Evolutionary conservation across 2,329 filamentous ascomycete genomes (phyloP), one percentile per base, ranked within the genome.

Genomic region (Pestalotiopsis sp.): DNA sequence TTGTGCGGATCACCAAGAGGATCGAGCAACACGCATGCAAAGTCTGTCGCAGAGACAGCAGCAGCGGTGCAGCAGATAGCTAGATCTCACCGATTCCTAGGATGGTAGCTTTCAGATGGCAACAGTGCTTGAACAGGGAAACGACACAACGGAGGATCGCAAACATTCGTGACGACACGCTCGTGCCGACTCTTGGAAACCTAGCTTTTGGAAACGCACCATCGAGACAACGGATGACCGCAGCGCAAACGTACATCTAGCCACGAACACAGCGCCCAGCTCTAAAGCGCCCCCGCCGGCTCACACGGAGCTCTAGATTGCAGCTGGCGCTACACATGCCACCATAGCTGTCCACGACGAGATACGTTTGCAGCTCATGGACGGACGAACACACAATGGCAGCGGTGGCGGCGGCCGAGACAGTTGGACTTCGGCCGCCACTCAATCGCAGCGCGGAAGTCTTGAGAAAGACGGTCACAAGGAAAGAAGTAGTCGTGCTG

Each of bases 291-390:
- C 49, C n/a, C 27, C 57, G 27, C 66, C 67, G 67, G 70, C 61
- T 69, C 73, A 71, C 71, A 71, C 72, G 68, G 71, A 72, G 65
- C 71, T 72, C 69, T 67, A 58, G 68, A 65, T 52, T n/a, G 55
- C 66, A 72, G 74, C 71, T 78, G 78, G 76, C 72, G 71, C 71
- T 69, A 64, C 71, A 45, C 61, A 67, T 49, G 62, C 39, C 27
- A 23, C 65, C 23, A 73, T 71, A 75, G 69, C 72, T 73, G 75
- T 72, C 75, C 75, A 72, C 80, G 80, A 79, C 78, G 78, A 78
- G 78, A 76, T 72, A 62, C 25, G 79, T 77, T 79, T 80, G 81
- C 81, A 80, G 77, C 82, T 84, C 81, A 85, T 86, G 83, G 83
- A 85, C 74, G 81, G 79, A 76, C 80, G 77, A 72, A 75, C 77